Conservation (phyloP, 2,329 filamentous ascomycete species). For the Trematosphaeria pertusa region DNA sequence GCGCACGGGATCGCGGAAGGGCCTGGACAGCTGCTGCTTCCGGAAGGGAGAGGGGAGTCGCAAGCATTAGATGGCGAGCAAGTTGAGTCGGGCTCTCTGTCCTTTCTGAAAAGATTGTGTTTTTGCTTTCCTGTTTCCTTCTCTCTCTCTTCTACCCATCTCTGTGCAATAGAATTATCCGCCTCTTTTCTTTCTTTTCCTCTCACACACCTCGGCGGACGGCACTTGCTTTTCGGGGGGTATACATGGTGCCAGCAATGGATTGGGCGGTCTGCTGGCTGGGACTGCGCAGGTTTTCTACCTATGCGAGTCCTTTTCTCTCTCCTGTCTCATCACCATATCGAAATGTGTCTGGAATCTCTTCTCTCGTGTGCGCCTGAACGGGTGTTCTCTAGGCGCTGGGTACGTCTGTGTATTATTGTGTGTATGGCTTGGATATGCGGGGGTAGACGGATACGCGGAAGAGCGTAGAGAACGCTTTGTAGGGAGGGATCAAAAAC, state of each 20-base stretch:
- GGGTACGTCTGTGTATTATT: conserved; percentile 35
- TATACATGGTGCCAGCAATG: conserved; percentile 35
- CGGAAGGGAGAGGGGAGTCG: conserved; percentile 45
- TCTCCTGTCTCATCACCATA: conserved; percentile 1
- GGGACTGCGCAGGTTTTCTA: conserved; percentile 23
- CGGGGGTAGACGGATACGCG: conserved; percentile 7
- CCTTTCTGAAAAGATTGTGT: conserved; percentile 35
- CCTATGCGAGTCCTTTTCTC: conserved; percentile 1
- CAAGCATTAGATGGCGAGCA: conserved; percentile 38
- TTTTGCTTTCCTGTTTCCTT: conserved; percentile 22
- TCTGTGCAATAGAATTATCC: conserved; percentile 26
- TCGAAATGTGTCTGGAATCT: conserved; percentile 18
- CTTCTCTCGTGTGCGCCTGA: conserved; percentile 22
- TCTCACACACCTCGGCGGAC: conserved; percentile 6
- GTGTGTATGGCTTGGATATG: conserved; percentile 20
- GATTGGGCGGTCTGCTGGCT: conserved; percentile 23
- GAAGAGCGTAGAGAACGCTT: not conserved
- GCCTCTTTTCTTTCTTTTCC: conserved; percentile 8
- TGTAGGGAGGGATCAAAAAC: conserved; percentile 15
- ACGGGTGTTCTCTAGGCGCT: conserved; percentile 23
- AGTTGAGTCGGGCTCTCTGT: conserved; percentile 35
- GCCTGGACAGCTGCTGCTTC: conserved; percentile 39
- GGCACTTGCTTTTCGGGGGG: conserved; percentile 12
- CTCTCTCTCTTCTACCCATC: conserved; percentile 18
- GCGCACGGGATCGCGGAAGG: conserved; percentile 39